Evolutionary conservation across 495 filamentous ascomycete genomes (phyloP), one percentile per base, ranked within the genome.

Genomic region (Patellaria atrata): DNA sequence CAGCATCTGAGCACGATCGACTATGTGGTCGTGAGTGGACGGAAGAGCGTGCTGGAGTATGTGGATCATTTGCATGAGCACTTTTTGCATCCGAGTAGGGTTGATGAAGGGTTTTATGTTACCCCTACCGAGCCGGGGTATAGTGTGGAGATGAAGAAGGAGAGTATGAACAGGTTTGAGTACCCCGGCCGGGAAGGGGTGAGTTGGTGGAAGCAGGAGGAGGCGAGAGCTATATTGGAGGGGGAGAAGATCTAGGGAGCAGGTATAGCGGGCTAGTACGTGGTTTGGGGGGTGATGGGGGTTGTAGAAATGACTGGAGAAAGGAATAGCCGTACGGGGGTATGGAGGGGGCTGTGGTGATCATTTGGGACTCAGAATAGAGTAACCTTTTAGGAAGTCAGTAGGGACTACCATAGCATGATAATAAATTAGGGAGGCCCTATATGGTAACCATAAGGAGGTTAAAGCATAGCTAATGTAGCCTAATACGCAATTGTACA

Each of bases 11-110:
- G 76, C 58, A 93, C 83, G 1, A 89, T 94, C 46, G 86, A 94
- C 57, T 94, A 94, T 44, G 81, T 94, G 3, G 77, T 78, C 36
- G 82, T 94, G 0, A 76, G 64, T 35, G 86, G 83, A 1, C 80
- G 84, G 65, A 63, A 68, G 55, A 79, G 72, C 27, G 64, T 94
- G 34, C 57, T 94, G 35, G 86, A 94, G 62, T 93, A 84, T 60
- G 82, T 94, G 7, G 86, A 93, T 45, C 81, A 91, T 53, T 56
- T 94, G 52, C 86, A 94, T 50, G 86, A 93, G 65, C 85, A 93
- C 57, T 94, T 93, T 50, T 59, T 81, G 51, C 64, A 93, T 52
- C 86, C 86, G 4, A 63, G 71, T 5, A 71, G 73, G 16, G 80
- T 93, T 25, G 72, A 75, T 53, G 75, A 86, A 49, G 86, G 86